Conservation (phyloP, 2,329 filamentous ascomycete species). For the Cladophialophora psammophila region DNA sequence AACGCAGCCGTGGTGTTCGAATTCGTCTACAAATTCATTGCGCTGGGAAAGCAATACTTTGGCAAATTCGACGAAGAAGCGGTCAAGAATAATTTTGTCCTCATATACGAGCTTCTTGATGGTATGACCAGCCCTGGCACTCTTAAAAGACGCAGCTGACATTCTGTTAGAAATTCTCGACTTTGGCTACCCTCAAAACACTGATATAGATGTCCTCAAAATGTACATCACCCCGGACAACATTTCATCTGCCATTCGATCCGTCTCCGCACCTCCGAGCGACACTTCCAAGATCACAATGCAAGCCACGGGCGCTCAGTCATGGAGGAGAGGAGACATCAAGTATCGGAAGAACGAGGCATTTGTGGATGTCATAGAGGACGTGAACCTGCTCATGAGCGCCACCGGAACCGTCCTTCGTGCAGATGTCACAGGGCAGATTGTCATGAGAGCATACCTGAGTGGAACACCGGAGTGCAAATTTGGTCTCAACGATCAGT, state of each 20-base stretch:
- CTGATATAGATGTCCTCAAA: conserved; percentile 96
- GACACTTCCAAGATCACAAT: conserved; percentile 98
- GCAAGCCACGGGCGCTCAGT: conserved; percentile 96
- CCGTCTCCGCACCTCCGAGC: conserved; percentile 59
- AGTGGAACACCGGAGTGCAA: conserved; percentile 98
- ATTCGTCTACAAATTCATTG: conserved; percentile 91
- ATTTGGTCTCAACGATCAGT: conserved; percentile 94
- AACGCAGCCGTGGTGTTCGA: conserved; percentile 98
- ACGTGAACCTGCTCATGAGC: conserved; percentile 99
- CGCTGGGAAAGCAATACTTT: conserved; percentile 93
- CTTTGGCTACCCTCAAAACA: conserved; percentile 98
- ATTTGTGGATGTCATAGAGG: conserved; percentile 98
- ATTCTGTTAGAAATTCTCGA: conserved; percentile 82
- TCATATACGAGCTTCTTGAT: conserved; percentile 96
- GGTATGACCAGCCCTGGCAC: conserved; percentile 59
- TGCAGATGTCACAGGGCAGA: conserved; percentile 95
- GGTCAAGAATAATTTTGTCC: conserved; percentile 99
- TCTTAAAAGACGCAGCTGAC: conserved; percentile 7
- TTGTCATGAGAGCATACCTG: conserved; percentile 97
- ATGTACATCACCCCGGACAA: conserved; percentile 99
- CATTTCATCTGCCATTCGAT: conserved; percentile 76
- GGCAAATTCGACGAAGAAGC: conserved; percentile 99
- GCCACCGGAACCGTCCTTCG: conserved; percentile 92
- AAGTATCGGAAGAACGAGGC: conserved; percentile 99
- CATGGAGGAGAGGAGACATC: conserved; percentile 96